Evolutionary conservation across 306 rosid genomes (phyloP), one percentile per base, ranked within the genome.

Genomic region (Rubus parviflorus): DNA sequence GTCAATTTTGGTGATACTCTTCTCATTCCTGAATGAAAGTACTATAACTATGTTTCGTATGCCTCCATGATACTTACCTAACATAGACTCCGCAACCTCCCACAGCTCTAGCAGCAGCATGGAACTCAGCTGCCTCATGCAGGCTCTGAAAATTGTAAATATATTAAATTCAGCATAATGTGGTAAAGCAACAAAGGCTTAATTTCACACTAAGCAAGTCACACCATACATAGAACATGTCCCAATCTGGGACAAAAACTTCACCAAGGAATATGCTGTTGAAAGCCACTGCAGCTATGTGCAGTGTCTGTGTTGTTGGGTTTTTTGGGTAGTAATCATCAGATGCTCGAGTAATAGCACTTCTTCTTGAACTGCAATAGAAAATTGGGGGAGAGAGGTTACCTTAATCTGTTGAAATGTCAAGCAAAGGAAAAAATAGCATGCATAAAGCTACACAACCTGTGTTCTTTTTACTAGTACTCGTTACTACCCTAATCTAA

Each of bases 241-340:
- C 88, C 88, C 88, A 85, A 82, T 85, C 88, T n/a, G 88, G 88
- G 43, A 81, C 81, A 65, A 85, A 25, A 57, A 85, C 68, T 79
- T 85, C 88, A 75, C 88, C 88, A 37, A 85, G 76, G 74, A 85
- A 79, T 70, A 85, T 79, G 81, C 83, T 85, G 80, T 85, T 85
- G 83, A 70, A 85, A 57, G 88, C 75, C 73, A 85, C 83, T 56
- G 88, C 70, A 78, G 88, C 86, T 64, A 85, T 46, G 54, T 85
- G 88, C 47, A 81, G 67, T 47, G 88, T 85, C 79, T 81, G 85
- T 6, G 85, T 77, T 15, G 79, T 37, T 48, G 88, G 83, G 68
- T 78, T 78, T 61, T 68, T 48, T 0, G 88, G 88, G 81, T 85
- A 85, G 83, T 81, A 85, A 71, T 81, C 88, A 19, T 85, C 86